Base-by-base conservation (phyloP, 495 filamentous ascomycete genomes). In the Trichoderma reesei region DNA sequence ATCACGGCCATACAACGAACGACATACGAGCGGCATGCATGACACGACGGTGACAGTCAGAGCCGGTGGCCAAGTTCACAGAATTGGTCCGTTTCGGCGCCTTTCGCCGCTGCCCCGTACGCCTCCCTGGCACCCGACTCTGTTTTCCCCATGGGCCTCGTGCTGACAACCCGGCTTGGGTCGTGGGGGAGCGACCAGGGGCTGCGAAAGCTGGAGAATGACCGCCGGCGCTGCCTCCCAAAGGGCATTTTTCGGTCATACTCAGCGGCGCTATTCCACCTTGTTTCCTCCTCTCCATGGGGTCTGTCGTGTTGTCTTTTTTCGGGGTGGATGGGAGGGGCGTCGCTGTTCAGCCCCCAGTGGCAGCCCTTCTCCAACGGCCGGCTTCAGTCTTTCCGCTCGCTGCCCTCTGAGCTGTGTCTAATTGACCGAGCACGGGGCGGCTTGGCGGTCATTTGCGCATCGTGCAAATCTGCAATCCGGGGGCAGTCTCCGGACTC, bases 191-290 rank as follows among this genome's bases (percentile, higher is more conserved):
- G 34, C n/a, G 44, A 33, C 31, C 20, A 14, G 51, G 51, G n/a
- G n/a, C n/a, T n/a, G 11, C 20, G 14, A 56, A 56, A 56, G 51
- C 51, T 56, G 51, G 51, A 56, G 51, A 56, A 26, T 9, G 20
- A 56, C 51, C 42, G 42, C 42, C 51, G 51, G 51, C 51, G 51
- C 51, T 33, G 51, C 51, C 51, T 56, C 51, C 51, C 51, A 56
- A 56, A 56, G 51, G 51, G 51, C 20, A 56, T 33, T 56, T 56
- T 56, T 56, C 51, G 51, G 51, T 56, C 51, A 26, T 56, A 56
- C 51, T 56, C 51, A 33, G 31, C 51, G 51, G 51, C 51, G 51
- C 51, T 56, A 56, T 56, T 56, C 37, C 37, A 56, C 26, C 18
- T 34, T 56, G 18, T 56, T 31, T 31, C 16, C 3, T 9, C 42